Evolutionary conservation across 805 yeast species (phyloP), one percentile per base, ranked within the genome.

Genomic region (Cyberlindnera bimundalis): DNA sequence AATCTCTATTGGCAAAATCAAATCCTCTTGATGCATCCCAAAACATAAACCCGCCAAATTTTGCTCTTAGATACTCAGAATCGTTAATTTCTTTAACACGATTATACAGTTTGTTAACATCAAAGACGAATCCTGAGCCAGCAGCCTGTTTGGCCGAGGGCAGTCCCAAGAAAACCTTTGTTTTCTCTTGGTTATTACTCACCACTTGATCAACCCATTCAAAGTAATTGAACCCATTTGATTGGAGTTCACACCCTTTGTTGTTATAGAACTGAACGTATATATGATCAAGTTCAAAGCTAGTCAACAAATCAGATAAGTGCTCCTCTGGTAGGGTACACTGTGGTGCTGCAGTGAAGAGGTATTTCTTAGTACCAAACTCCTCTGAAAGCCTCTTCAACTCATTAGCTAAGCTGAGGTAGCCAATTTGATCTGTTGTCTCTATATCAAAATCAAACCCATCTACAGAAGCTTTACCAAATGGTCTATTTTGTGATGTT

Each of bases 361-460:
- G 74, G 64, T 78, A 82, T 12, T 60, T 48, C 57, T 76, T 80
- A 19, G 78, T 62, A 6, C 73, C 58, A 20, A 60, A 65, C 48
- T 33, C 28, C 7, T 66, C 74, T 41, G 66, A 63, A 5, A 58
- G 51, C 4, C 45, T 42, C 50, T 76, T 67, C 46, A 80, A 54
- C 51, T 72, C 68, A 30, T 62, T 67, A 12, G 78, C 84, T 39
- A 83, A 61, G 13, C 81, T 75, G 27, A 78, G 74, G 55, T 81
- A 84, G n/a, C 96, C 96, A 1, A 68, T 66, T 37, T 73, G 70
- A 42, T 70, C 61, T 45, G 70, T 70, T 58, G 77, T 74, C 62
- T 91, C 98, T 53, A 86, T 79, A 62, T 91, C 98, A 48, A 90
- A 80, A 62, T 91, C 98, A 60, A 89, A 90, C 14, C 98, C 98